phyloP scores from a whole-genome alignment of 768 basidiomycete species.

The Phylloporus arenicola region DNA sequence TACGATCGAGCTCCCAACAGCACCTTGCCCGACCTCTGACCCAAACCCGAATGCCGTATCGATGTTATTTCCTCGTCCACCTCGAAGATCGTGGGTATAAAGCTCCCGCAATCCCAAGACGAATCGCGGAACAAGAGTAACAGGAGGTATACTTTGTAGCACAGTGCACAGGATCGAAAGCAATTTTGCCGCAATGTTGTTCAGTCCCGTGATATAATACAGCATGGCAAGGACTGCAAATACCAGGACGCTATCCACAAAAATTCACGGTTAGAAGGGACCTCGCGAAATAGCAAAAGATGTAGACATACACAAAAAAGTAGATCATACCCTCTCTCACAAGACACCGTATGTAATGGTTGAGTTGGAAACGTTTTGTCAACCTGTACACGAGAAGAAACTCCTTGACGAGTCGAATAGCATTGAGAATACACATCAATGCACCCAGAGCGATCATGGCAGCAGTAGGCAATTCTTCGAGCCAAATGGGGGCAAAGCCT shows the following conservation, averaged over 20 bases:
- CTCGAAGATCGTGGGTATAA: neutral
- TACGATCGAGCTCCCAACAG: neutral
- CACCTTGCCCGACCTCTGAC: neutral
- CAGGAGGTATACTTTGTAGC: neutral
- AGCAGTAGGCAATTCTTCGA: too few species aligned
- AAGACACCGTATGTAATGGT: too few species aligned
- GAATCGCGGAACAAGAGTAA: conserved; percentile 1
- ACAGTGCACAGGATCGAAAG: neutral
- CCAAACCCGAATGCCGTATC: neutral
- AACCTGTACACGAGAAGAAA: too few species aligned
- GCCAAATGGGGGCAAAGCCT: too few species aligned
- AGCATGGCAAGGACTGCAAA: neutral
- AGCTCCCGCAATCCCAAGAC: neutral
- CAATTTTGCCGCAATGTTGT: neutral
- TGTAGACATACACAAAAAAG: too few species aligned
- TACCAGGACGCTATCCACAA: neutral
- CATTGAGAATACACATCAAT: too few species aligned
- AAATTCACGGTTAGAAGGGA: neutral
- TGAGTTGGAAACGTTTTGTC: too few species aligned
- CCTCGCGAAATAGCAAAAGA: neutral
- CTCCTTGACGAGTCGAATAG: too few species aligned
- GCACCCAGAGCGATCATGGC: neutral
- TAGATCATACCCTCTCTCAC: too few species aligned
- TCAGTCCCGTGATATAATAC: neutral
- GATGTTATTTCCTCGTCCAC: neutral